Conservation (phyloP, 768 basidiomycete species). For the Pleurotus ostreatus region DNA sequence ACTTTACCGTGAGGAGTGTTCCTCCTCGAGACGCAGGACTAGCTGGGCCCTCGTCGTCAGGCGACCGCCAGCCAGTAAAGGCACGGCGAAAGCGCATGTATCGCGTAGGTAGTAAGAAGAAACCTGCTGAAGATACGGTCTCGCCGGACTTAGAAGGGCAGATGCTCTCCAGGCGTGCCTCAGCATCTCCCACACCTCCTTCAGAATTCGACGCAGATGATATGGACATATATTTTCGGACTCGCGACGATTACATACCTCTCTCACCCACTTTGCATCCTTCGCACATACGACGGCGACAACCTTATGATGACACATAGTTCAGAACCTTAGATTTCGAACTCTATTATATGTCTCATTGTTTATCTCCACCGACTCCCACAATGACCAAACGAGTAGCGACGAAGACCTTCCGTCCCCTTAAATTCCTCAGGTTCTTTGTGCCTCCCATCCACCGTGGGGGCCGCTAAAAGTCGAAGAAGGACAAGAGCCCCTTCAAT, state of each 20-base stretch:
- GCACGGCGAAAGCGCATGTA: slow-evolving; percentile 76
- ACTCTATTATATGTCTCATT: neutral
- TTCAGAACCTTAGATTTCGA: neutral
- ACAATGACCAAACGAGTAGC: no score
- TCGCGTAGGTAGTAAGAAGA: slow-evolving; percentile 44
- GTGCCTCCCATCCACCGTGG: no score
- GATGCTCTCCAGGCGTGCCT: slow-evolving; percentile 9
- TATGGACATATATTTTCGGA: slow-evolving; percentile 72
- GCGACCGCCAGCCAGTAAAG: slow-evolving; percentile 56
- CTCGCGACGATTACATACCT: slow-evolving; percentile 14
- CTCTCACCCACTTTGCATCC: slow-evolving; percentile 15
- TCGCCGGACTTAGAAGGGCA: slow-evolving; percentile 8
- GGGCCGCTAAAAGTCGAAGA: no score
- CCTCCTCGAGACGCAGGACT: slow-evolving; percentile 51
- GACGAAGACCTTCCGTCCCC: no score
- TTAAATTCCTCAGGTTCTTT: no score
- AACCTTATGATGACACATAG: slow-evolving; percentile 6
- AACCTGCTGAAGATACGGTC: neutral
- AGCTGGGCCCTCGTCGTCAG: slow-evolving; percentile 26
- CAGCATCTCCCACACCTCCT: slow-evolving; percentile 15
- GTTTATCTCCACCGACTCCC: neutral
- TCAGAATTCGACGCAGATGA: slow-evolving; percentile 62
- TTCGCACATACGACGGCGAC: slow-evolving; percentile 19
- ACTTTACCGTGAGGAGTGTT: slow-evolving; percentile 89
- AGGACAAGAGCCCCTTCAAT: no score